A percentile compares a stretch with the other conserved stretches of the same genome.
Evolutionary conservation across 306 rosid genomes (phyloP).

Genomic region (Geum urbanum): DNA sequence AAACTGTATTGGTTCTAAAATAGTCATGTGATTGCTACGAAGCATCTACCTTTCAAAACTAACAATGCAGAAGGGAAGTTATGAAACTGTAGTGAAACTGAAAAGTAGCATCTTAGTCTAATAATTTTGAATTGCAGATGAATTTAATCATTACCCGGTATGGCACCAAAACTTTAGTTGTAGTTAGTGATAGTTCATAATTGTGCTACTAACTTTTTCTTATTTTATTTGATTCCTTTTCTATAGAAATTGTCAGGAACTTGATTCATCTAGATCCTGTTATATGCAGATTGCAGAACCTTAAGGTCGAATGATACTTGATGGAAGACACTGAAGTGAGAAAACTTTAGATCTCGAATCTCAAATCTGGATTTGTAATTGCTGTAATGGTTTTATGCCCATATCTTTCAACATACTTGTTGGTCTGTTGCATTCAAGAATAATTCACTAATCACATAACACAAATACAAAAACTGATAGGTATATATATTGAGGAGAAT

Average conservation of each 20-base stretch:
- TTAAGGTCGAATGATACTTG: constrained; percentile 24
- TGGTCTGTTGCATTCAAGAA: neutral
- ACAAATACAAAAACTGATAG: neutral
- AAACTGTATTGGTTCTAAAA: constrained; percentile 30
- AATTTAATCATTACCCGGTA: constrained; percentile 56
- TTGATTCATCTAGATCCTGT: constrained; percentile 15
- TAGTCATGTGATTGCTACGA: constrained; percentile 64
- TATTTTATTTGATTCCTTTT: constrained; percentile 1
- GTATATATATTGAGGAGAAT: neutral
- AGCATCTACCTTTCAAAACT: constrained; percentile 81
- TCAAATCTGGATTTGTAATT: neutral
- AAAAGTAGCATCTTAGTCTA: constrained; percentile 2
- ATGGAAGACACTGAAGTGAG: constrained; percentile 8
- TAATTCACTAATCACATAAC: neutral
- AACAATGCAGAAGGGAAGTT: constrained; percentile 30
- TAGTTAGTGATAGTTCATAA: constrained; percentile 30
- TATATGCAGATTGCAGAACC: neutral
- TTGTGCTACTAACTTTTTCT: constrained; percentile 11
- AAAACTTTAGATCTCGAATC: constrained; percentile 2
- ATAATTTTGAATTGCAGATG: constrained; percentile 54
- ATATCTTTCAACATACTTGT: neutral
- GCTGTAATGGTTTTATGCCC: constrained; percentile 10
- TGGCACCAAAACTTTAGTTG: constrained; percentile 73
- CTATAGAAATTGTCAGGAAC: neutral
- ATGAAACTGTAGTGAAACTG: neutral